Conservation (phyloP, 306 rosid genomes). For the Vicia sativa region DNA sequence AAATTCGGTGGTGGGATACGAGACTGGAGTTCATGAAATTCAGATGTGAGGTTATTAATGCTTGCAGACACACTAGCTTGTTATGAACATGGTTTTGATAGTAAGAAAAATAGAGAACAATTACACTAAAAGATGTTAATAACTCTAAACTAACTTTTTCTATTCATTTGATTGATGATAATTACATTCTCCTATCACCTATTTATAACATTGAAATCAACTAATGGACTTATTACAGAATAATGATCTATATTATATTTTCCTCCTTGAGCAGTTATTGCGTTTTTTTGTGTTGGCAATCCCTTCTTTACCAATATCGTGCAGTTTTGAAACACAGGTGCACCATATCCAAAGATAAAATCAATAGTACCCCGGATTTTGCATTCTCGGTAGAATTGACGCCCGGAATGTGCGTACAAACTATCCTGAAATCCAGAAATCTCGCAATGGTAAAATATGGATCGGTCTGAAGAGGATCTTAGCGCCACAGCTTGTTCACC, state of each 20-base stretch:
- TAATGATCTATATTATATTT: slow-evolving; percentile 42
- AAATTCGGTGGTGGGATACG: no score
- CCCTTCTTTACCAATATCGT: slow-evolving; percentile 55
- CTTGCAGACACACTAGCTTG: no score
- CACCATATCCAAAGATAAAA: slow-evolving; percentile 70
- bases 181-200: no score
- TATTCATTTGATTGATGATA: no score
- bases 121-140: no score
- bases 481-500: neutral
- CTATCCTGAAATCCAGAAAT: slow-evolving; percentile 38
- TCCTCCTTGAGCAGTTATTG: slow-evolving; percentile 73
- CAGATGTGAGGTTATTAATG: no score
- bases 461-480: neutral
- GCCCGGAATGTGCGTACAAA: slow-evolving; percentile 60
- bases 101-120: slow-evolving; percentile 40
- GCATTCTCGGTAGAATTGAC: slow-evolving; percentile 81
- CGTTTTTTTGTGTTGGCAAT: slow-evolving; percentile 67
- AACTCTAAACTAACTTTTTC: no score
- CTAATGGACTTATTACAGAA: no score
- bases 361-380: slow-evolving; percentile 70
- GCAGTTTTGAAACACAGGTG: slow-evolving; percentile 72
- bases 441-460: neutral
- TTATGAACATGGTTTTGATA: no score
- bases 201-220: no score
- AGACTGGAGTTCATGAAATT: no score